These are phyloP conservation scores for Fusarium algeriense DNA, from an alignment of 2,329 filamentous ascomycete genomes.

Conservation along the genomic window DNA sequence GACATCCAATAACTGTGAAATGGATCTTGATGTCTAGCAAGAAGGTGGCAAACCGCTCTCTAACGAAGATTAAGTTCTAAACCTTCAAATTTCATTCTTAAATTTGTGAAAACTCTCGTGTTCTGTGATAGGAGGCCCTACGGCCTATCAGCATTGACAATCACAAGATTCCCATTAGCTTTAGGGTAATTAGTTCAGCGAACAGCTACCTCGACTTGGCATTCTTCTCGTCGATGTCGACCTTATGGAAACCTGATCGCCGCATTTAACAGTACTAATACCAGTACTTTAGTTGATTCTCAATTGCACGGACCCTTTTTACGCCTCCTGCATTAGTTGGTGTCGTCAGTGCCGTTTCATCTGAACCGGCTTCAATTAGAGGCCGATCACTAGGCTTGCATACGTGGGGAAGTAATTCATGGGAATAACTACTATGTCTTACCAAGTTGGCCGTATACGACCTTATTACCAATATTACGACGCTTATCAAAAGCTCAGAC, in stretches of 20 bases:
- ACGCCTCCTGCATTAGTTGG: not conserved
- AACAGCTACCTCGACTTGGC: not conserved
- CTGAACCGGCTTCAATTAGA: not conserved
- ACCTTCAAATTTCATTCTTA: too few species aligned
- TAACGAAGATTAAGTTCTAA: not conserved
- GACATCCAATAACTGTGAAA: too few species aligned
- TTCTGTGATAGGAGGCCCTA: not conserved
- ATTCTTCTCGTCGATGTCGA: not conserved
- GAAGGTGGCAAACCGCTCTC: too few species aligned
- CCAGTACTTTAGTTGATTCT: not conserved
- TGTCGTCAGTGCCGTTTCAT: slow-evolving; percentile 1
- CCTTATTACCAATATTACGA: not conserved
- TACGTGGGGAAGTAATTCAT: not conserved
- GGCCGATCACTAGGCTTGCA: not conserved
- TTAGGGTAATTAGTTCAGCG: not conserved
- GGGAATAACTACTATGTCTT: too few species aligned
- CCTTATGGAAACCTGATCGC: not conserved
- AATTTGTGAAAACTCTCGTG: too few species aligned
- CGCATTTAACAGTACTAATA: not conserved
- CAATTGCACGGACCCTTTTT: not conserved
- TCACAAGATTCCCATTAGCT: not conserved
- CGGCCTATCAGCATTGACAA: not conserved
- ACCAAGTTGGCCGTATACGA: too few species aligned
- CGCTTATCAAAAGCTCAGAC: too few species aligned
- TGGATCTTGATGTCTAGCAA: too few species aligned